Conservation (phyloP, 2,329 filamentous ascomycete genomes). For the Aspergillus tamarii region DNA sequence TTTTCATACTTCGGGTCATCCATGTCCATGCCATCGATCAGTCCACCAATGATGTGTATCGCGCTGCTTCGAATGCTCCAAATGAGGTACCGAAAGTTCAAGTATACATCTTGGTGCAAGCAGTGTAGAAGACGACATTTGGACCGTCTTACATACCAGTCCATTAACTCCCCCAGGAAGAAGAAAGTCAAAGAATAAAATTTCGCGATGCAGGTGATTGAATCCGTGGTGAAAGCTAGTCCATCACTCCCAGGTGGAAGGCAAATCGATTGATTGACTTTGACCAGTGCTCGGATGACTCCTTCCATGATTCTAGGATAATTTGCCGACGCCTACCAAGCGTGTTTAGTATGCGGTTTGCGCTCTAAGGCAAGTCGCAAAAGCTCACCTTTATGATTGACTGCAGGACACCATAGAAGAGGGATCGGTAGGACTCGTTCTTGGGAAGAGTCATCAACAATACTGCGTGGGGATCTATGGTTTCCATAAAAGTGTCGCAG, state of each 20-base stretch:
- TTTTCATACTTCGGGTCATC: slow-evolving; percentile 26
- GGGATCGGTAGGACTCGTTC: slow-evolving; percentile 31
- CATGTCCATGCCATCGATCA: slow-evolving; percentile 27
- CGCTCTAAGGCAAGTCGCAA: not conserved
- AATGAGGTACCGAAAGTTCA: slow-evolving; percentile 38
- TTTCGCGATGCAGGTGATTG: slow-evolving; percentile 27
- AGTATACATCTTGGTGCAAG: slow-evolving; percentile 38
- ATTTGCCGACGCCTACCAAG: slow-evolving; percentile 35
- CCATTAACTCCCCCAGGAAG: slow-evolving; percentile 42
- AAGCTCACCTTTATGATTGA: slow-evolving; percentile 40
- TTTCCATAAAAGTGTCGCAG: slow-evolving; percentile 33
- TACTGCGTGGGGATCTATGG: slow-evolving; percentile 32
- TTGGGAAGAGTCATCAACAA: slow-evolving; percentile 33
- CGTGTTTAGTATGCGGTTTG: slow-evolving; percentile 4
- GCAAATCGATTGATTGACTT: slow-evolving; percentile 37
- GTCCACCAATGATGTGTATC: slow-evolving; percentile 20
- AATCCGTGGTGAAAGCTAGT: slow-evolving; percentile 16
- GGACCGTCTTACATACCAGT: slow-evolving; percentile 40
- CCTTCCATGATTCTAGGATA: slow-evolving; percentile 41
- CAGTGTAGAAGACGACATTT: slow-evolving; percentile 40
- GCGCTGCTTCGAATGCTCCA: slow-evolving; percentile 33
- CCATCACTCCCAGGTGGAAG: slow-evolving; percentile 18
- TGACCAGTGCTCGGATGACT: slow-evolving; percentile 35
- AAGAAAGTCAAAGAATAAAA: slow-evolving; percentile 42
- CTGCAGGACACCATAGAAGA: slow-evolving; percentile 41